Base-by-base conservation (phyloP, 495 filamentous ascomycete genomes). In the Clohesyomyces aquaticus region DNA sequence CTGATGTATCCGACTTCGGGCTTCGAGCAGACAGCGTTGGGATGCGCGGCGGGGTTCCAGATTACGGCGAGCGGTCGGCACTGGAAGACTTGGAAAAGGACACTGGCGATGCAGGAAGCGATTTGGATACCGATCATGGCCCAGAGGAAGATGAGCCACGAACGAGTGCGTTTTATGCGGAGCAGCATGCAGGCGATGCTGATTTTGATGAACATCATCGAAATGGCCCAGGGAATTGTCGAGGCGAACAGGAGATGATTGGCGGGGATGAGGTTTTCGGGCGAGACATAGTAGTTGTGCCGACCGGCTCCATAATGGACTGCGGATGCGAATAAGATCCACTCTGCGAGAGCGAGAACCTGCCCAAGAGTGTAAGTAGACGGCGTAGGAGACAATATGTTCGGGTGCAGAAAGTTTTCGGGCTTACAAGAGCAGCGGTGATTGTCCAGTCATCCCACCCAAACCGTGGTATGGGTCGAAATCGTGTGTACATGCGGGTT, bases 171-270 rank as follows among this genome's bases (percentile, higher is more conserved):
- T 19, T 68, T 66, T 61, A 77, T 67, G 21, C 75, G 73, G 3
- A 77, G 61, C 19, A 77, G 71, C 61, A 67, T 73, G 26, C 63
- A 62, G 9, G 71, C 70, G 23, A 77, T 73, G 68, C 68, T 68
- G 32, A 72, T 65, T 61, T 76, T 77, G 64, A 72, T 63, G 43
- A 72, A 74, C 46, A 67, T 67, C 42, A 76, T 66, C 4, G 55
- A 68, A 51, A 63, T 56, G 3, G 61, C 43, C 63, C 63, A 76
- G 23, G 29, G 48, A n/a, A 58, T 9, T 35, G 23, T 27, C 2
- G 54, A 53, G 22, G 55, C 47, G 64, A 70, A 72, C 12, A 72
- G 66, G 2, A 62, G 61, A 51, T 72, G 72, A 19, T 69, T 59
- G 4, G 71, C 73, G 0, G 49, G 26, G 10, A 64, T 55, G 47